Conservation (phyloP, 2,329 filamentous ascomycete genomes). For the Tolypocladium nubicola region DNA sequence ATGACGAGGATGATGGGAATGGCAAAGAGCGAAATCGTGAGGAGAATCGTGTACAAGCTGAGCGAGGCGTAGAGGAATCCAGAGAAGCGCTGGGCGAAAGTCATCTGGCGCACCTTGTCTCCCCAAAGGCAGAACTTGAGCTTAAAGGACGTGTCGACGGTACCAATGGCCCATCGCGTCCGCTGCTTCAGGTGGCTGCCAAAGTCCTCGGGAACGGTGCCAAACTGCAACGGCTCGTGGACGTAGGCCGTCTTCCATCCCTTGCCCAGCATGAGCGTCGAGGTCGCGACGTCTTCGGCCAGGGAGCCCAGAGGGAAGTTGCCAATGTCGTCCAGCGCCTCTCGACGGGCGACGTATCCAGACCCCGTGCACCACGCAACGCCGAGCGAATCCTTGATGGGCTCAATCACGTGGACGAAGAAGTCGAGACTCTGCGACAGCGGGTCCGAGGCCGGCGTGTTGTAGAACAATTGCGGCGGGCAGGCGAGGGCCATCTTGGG, state of each 20-base stretch:
- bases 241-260: constrained; percentile 54
- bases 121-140: constrained; percentile 50
- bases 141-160: constrained; percentile 48
- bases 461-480: constrained; percentile 53
- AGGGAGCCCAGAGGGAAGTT: constrained; percentile 50
- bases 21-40: constrained; percentile 43
- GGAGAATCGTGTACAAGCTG: constrained; percentile 44
- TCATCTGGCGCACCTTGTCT: constrained; percentile 40
- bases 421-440: constrained; percentile 47
- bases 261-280: constrained; percentile 44
- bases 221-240: constrained; percentile 49
- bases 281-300: constrained; percentile 50
- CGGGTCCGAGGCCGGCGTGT: constrained; percentile 46
- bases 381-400: constrained; percentile 38
- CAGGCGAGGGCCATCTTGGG: constrained; percentile 48
- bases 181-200: constrained; percentile 45
- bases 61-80: constrained; percentile 47
- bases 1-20: constrained; percentile 48
- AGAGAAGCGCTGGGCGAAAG: constrained; percentile 44
- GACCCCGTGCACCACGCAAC: constrained; percentile 57
- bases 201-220: constrained; percentile 47
- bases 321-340: constrained; percentile 49
- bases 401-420: constrained; percentile 44
- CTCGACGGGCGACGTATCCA: constrained; percentile 48
- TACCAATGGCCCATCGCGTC: constrained; percentile 44